Conservation (phyloP, 176 grass and related monocot species). For the Oryza australiensis region DNA sequence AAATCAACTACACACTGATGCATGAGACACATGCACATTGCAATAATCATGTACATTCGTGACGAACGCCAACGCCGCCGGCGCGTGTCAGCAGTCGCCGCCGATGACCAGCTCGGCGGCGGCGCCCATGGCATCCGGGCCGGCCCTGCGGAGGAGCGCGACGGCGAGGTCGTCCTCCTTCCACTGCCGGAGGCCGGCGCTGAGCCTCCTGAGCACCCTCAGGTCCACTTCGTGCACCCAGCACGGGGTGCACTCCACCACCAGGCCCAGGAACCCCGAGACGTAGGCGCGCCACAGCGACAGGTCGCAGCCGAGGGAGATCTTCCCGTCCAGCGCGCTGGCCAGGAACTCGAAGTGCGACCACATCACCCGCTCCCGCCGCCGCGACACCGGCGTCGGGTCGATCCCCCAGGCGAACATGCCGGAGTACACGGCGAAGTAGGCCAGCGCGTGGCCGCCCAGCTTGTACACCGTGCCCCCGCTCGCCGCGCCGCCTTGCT, state of each 20-base stretch:
- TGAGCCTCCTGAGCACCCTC: conserved; percentile 60
- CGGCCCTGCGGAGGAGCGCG: conserved; percentile 55
- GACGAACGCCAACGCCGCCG: background rate
- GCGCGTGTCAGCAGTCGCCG: conserved; percentile 41
- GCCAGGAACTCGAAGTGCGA: conserved; percentile 78
- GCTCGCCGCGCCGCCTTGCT: conserved; percentile 48
- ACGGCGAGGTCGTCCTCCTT: conserved; percentile 73
- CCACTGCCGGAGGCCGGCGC: conserved; percentile 68
- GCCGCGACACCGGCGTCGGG: conserved; percentile 49
- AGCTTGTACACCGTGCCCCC: conserved; percentile 63
- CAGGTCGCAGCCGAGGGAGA: conserved; percentile 72
- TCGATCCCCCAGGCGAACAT: conserved; percentile 96
- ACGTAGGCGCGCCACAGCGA: conserved; percentile 81
- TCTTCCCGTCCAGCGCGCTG: conserved; percentile 78
- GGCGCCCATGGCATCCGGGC: conserved; percentile 53
- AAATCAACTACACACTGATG: background rate
- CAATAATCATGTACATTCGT: conserved; percentile 42
- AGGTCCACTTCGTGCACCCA: conserved; percentile 84
- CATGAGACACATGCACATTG: background rate
- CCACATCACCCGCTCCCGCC: conserved; percentile 64
- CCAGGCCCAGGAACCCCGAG: conserved; percentile 70
- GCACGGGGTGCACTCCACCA: conserved; percentile 77
- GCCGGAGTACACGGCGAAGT: conserved; percentile 70
- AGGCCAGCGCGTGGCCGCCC: conserved; percentile 67
- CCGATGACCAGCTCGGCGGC: conserved; percentile 77